These are phyloP conservation scores for Fusarium falciforme DNA, from an alignment of 2,329 filamentous ascomycete genomes.

Conservation along the genomic window DNA sequence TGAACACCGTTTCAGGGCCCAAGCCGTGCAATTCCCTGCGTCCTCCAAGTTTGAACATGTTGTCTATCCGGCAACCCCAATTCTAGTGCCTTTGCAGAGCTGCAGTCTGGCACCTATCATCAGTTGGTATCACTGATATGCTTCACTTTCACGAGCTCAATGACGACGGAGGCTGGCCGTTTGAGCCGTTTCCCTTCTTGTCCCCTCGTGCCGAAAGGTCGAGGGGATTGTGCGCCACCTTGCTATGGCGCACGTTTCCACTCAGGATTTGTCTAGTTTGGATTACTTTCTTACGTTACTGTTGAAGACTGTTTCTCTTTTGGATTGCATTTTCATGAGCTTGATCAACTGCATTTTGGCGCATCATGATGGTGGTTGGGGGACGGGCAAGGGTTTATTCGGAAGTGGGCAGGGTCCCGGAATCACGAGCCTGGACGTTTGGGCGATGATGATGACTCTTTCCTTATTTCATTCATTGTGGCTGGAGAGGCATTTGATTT, in stretches of 20 bases:
- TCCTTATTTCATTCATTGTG: conserved; percentile 21
- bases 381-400: conserved; percentile 9
- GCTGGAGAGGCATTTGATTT: conserved; percentile 14
- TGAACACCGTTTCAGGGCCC: neutral
- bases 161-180: neutral
- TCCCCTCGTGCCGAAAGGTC: neutral
- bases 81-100: neutral
- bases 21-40: neutral
- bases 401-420: neutral
- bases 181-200: neutral
- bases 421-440: conserved; percentile 14
- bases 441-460: conserved; percentile 32
- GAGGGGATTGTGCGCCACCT: neutral
- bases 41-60: neutral
- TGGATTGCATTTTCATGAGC: conserved; percentile 11
- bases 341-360: conserved; percentile 28
- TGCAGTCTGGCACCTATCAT: neutral
- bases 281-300: neutral
- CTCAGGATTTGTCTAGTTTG: neutral
- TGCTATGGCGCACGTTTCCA: neutral
- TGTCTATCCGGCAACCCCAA: neutral
- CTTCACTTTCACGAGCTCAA: neutral
- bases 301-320: neutral
- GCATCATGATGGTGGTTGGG: conserved; percentile 25
- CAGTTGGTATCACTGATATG: neutral